Evolutionary conservation across 352 stramenopile species (phyloP).

Genomic region (Pythium grandisporangium): DNA sequence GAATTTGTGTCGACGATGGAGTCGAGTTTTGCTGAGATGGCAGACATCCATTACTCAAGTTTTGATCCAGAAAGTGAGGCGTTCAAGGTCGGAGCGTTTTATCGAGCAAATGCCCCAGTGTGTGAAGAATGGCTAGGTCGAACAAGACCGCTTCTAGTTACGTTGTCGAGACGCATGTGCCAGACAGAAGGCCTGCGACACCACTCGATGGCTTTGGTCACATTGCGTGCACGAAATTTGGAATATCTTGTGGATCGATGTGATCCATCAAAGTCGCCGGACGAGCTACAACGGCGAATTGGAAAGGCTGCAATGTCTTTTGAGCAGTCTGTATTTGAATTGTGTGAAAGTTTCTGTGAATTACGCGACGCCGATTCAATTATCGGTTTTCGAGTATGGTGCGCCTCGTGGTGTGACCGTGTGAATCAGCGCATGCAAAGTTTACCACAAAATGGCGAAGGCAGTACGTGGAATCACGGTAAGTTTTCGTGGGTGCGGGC

Average conservation of each 20-base stretch:
- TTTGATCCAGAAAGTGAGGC: slow-evolving; percentile 9
- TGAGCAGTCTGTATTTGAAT: slow-evolving; percentile 7
- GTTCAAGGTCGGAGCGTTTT: slow-evolving; percentile 10
- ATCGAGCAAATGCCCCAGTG: slow-evolving; percentile 15
- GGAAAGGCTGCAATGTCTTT: no score
- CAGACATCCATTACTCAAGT: slow-evolving; percentile 6
- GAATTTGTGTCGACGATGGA: slow-evolving; percentile 19
- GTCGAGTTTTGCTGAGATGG: slow-evolving; percentile 2
- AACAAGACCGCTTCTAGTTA: slow-evolving; percentile 8
- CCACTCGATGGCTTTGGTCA: slow-evolving; percentile 4
- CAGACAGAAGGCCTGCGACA: slow-evolving; percentile 6
- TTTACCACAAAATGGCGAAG: no score
- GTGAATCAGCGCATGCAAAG: background rate
- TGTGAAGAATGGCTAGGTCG: slow-evolving; percentile 16
- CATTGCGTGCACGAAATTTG: slow-evolving; percentile 4
- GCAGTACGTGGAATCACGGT: background rate
- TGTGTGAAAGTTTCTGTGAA: slow-evolving; percentile 4
- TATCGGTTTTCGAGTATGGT: slow-evolving; percentile 7
- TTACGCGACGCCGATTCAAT: slow-evolving; percentile 10
- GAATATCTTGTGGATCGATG: slow-evolving; percentile 2
- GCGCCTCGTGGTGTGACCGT: background rate
- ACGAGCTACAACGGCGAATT: no score
- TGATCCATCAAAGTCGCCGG: no score
- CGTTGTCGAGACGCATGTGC: slow-evolving; percentile 1
- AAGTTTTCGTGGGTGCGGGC: slow-evolving; percentile 1